Percentiles rank a stretch among this genome's conserved stretches.
Conservation (phyloP, 1,284 basidiomycete species). For the Apiotrichum akiyoshidainum region DNA sequence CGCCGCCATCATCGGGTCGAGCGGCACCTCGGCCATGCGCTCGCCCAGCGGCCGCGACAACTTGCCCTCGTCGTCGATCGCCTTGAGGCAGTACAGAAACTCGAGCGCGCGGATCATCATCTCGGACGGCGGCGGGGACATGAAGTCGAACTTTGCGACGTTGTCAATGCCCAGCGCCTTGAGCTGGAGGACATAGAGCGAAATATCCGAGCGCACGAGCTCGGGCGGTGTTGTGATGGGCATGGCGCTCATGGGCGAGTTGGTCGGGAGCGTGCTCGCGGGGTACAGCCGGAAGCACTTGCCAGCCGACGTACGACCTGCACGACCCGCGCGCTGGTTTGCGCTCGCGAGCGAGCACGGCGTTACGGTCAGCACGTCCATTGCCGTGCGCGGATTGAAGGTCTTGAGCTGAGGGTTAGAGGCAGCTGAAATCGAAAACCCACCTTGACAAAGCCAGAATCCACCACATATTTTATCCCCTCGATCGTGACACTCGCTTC, state of each 20-base stretch:
- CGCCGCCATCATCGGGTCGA: slow-evolving; percentile 59
- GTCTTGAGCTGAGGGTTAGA: slow-evolving; percentile 63
- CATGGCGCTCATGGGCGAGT: slow-evolving; percentile 51
- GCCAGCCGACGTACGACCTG: slow-evolving; percentile 83
- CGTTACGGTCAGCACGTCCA: slow-evolving; percentile 75
- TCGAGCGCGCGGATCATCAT: slow-evolving; percentile 80
- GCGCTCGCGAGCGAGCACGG: slow-evolving; percentile 80
- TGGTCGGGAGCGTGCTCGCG: slow-evolving; percentile 58
- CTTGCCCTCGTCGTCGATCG: slow-evolving; percentile 55
- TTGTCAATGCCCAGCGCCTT: slow-evolving; percentile 94
- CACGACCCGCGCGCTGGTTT: slow-evolving; percentile 82
- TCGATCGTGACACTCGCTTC: slow-evolving; percentile 97
- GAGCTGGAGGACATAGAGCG: slow-evolving; percentile 81
- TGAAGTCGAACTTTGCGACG: slow-evolving; percentile 79
- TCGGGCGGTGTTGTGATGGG: slow-evolving; percentile 75
- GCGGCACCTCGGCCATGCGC: slow-evolving; percentile 58
- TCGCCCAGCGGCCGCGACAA: slow-evolving; percentile 55
- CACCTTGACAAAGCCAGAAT: slow-evolving; percentile 92
- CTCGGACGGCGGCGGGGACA: slow-evolving; percentile 81
- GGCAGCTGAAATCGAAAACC: slow-evolving; percentile 14
- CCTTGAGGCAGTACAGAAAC: slow-evolving; percentile 53
- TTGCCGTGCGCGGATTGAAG: slow-evolving; percentile 73
- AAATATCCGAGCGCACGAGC: slow-evolving; percentile 82
- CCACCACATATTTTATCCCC: slow-evolving; percentile 90
- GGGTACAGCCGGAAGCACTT: slow-evolving; percentile 93